phyloP scores from a whole-genome alignment of 2,329 filamentous ascomycete species.

The Colletotrichum musae region DNA sequence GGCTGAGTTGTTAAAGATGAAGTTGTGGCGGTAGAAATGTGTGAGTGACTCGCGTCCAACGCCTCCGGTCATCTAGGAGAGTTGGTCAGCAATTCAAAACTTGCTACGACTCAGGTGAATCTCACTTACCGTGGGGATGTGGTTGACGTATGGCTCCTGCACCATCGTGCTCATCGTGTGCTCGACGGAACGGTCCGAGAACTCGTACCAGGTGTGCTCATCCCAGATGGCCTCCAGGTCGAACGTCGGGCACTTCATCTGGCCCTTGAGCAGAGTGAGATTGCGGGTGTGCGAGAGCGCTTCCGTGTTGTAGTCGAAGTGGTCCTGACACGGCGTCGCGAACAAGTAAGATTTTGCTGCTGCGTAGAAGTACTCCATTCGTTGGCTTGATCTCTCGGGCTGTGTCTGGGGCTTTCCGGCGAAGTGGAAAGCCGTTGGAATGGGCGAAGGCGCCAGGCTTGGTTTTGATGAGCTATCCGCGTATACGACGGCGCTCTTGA shows the following conservation, averaged over 20 bases:
- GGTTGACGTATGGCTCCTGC: slow-evolving; percentile 83
- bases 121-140: slow-evolving; percentile 71
- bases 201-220: slow-evolving; percentile 81
- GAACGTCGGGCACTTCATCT: slow-evolving; percentile 75
- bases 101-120: background rate
- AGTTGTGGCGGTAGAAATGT: slow-evolving; percentile 79
- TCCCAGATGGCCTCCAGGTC: slow-evolving; percentile 85
- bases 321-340: slow-evolving; percentile 60
- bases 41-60: slow-evolving; percentile 75
- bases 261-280: slow-evolving; percentile 74
- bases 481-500: background rate
- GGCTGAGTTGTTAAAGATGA: slow-evolving; percentile 80
- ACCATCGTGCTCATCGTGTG: slow-evolving; percentile 87
- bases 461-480: background rate
- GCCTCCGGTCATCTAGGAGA: slow-evolving; percentile 71
- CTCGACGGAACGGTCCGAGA: slow-evolving; percentile 77
- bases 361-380: slow-evolving; percentile 58
- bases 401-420: slow-evolving; percentile 36
- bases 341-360: slow-evolving; percentile 55
- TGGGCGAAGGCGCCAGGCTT: background rate
- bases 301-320: slow-evolving; percentile 68
- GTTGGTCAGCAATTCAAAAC: background rate
- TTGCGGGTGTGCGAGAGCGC: slow-evolving; percentile 76
- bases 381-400: slow-evolving; percentile 30
- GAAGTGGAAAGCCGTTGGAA: slow-evolving; percentile 36